Percentiles rank a stretch among this genome's conserved stretches.
Conservation (phyloP, 495 filamentous ascomycete species). For the Neurospora discreta region DNA sequence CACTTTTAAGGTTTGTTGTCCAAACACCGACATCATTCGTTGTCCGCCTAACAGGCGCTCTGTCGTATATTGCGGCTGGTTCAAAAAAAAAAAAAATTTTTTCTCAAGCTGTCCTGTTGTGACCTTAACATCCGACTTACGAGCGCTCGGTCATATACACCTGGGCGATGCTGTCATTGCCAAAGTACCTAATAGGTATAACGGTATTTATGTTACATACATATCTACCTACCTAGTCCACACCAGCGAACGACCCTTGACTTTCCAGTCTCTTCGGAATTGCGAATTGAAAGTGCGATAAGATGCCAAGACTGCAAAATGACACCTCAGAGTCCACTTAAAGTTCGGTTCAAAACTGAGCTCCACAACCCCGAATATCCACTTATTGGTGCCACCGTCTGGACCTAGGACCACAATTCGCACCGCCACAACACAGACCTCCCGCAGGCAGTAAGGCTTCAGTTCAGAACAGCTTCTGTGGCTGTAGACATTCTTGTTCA, state of each 20-base stretch:
- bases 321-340: not conserved
- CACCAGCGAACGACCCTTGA: not conserved
- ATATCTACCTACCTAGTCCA: too few relatives aligned
- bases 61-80: not conserved
- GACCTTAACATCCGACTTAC: not conserved
- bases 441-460: not conserved
- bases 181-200: not conserved
- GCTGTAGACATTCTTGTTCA: not conserved
- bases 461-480: not conserved
- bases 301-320: not conserved
- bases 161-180: not conserved
- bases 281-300: not conserved
- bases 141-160: not conserved
- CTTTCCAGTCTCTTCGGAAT: not conserved
- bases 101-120: not conserved
- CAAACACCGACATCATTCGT: not conserved
- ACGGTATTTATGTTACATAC: not conserved
- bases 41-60: not conserved
- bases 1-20: not conserved
- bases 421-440: not conserved
- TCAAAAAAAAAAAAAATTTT: too few relatives aligned
- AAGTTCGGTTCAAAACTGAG: not conserved
- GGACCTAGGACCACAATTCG: not conserved
- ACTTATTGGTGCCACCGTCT: too few relatives aligned
- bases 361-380: not conserved